Percentiles rank a stretch among this genome's conserved stretches.
These are phyloP conservation scores for Zygnema circumcarinatum DNA, from an alignment of 139 green algal species.

Conservation along the genomic window DNA sequence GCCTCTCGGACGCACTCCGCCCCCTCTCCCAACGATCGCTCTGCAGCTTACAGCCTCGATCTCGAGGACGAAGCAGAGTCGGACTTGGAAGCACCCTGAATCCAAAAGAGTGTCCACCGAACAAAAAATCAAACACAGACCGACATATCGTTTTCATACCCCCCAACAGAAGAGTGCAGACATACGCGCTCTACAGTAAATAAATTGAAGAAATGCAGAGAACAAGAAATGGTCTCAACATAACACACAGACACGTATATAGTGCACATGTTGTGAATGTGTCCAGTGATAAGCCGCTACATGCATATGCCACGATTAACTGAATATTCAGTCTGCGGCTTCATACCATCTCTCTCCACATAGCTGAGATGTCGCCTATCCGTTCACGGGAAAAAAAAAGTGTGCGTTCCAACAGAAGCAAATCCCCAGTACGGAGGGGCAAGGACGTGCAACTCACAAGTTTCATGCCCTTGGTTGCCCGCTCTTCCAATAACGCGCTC, in stretches of 20 bases:
- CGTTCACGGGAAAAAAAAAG: no score
- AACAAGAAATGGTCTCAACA: not conserved
- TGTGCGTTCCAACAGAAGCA: not conserved
- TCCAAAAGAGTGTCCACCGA: not conserved
- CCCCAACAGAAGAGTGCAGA: not conserved
- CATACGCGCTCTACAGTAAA: not conserved
- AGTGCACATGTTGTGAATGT: no score
- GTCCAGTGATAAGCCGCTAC: not conserved
- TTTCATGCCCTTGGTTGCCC: slow-evolving; percentile 51
- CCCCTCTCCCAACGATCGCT: no score
- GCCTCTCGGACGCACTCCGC: no score
- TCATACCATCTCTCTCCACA: no score
- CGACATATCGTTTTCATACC: not conserved
- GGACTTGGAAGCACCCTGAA: not conserved
- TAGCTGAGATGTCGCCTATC: no score
- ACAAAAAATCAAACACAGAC: not conserved
- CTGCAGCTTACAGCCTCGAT: not conserved
- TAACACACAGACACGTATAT: not conserved
- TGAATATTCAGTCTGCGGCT: no score
- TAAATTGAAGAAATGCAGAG: not conserved
- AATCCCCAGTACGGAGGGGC: not conserved
- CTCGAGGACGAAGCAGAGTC: not conserved
- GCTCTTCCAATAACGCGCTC: slow-evolving; percentile 28
- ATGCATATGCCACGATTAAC: not conserved
- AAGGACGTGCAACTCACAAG: slow-evolving; percentile 33